Percentiles rank a stretch among this genome's conserved stretches.
phyloP scores from a whole-genome alignment of 352 stramenopile genomes.

The Phytophthora citrophthora region DNA sequence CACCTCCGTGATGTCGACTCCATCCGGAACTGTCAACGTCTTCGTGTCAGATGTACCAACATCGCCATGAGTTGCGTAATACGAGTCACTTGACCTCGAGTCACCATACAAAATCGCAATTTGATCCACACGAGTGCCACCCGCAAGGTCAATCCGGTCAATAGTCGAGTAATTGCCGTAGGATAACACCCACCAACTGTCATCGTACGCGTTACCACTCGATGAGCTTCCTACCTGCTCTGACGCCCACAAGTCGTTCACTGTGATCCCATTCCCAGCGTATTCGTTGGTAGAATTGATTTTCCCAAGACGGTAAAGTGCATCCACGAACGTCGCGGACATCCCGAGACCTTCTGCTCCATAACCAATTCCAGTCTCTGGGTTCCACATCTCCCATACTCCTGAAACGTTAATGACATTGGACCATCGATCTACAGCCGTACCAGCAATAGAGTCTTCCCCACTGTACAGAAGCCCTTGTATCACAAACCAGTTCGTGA shows the following conservation, averaged over 20 bases:
- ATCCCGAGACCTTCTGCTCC: slow-evolving; percentile 29
- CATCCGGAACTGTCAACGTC: slow-evolving; percentile 13
- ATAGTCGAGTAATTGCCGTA: slow-evolving; percentile 33
- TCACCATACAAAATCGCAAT: slow-evolving; percentile 29
- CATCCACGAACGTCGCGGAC: slow-evolving; percentile 22
- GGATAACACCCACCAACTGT: slow-evolving; percentile 29
- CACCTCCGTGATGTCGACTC: slow-evolving; percentile 14
- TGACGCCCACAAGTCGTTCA: slow-evolving; percentile 17
- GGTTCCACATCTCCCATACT: slow-evolving; percentile 33
- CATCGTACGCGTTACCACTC: slow-evolving; percentile 19
- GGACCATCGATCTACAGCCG: slow-evolving; percentile 22
- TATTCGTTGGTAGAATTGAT: slow-evolving; percentile 12
- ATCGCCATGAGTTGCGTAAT: slow-evolving; percentile 24
- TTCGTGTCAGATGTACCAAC: slow-evolving; percentile 19
- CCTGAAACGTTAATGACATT: slow-evolving; percentile 23
- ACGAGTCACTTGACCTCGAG: slow-evolving; percentile 21
- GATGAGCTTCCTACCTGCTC: slow-evolving; percentile 11
- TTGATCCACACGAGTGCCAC: slow-evolving; percentile 22
- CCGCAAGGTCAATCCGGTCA: slow-evolving; percentile 25
- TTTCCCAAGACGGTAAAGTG: slow-evolving; percentile 24
- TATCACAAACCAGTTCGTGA: slow-evolving; percentile 34
- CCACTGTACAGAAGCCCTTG: slow-evolving; percentile 27
- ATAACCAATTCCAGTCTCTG: slow-evolving; percentile 26
- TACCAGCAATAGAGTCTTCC: slow-evolving; percentile 13
- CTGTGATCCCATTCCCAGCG: slow-evolving; percentile 24